These are phyloP conservation scores for Daldinia childiae DNA, from an alignment of 495 filamentous ascomycete species.

Conservation along the genomic window DNA sequence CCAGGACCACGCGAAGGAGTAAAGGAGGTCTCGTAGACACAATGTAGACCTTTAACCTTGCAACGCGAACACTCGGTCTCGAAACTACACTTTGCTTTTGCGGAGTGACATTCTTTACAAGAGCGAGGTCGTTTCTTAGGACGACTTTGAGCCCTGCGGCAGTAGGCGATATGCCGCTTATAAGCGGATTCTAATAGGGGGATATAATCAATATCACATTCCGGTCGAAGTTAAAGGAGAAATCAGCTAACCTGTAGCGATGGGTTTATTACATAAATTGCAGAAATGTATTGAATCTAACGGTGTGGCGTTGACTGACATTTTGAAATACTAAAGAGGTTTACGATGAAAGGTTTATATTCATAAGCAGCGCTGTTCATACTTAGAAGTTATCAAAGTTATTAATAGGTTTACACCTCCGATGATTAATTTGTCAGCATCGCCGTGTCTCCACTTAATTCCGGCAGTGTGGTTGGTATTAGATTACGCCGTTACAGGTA, in stretches of 20 bases:
- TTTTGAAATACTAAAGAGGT: not conserved
- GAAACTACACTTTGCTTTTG: slow-evolving; percentile 46
- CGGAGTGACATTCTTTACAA: slow-evolving; percentile 44
- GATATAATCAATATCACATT: not conserved
- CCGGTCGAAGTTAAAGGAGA: not conserved
- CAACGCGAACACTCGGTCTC: slow-evolving; percentile 39
- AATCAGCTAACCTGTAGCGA: slow-evolving; percentile 33
- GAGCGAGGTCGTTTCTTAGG: slow-evolving; percentile 41
- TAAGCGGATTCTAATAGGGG: slow-evolving; percentile 38
- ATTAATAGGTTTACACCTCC: not conserved
- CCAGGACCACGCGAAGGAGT: not conserved
- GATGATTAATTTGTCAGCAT: slow-evolving; percentile 6
- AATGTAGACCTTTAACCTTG: slow-evolving; percentile 24
- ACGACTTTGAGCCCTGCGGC: slow-evolving; percentile 32
- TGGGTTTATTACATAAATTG: slow-evolving; percentile 40
- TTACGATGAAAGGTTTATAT: not conserved
- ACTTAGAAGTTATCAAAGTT: not conserved
- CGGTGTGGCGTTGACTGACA: not conserved
- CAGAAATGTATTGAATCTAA: not conserved
- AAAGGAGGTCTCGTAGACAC: slow-evolving; percentile 36
- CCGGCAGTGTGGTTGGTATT: not conserved
- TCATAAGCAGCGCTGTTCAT: no score
- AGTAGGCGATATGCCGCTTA: slow-evolving; percentile 40
- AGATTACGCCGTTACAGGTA: no score
- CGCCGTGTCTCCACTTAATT: not conserved